These are phyloP conservation scores for Colletotrichum sp. DNA, from an alignment of 2,329 filamentous ascomycete species.

Conservation along the genomic window DNA sequence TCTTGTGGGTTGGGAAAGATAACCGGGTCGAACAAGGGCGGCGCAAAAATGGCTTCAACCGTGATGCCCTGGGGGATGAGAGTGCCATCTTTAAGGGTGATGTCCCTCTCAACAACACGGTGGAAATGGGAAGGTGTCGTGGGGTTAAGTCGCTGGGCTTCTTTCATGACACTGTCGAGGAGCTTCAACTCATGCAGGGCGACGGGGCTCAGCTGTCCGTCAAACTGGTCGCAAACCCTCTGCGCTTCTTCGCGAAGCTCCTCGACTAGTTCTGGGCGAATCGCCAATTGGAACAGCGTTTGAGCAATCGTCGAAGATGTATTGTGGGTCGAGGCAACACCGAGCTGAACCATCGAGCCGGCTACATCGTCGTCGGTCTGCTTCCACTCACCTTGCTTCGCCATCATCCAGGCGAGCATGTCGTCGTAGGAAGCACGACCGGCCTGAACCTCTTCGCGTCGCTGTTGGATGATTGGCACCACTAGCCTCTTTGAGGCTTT, in stretches of 20 bases:
- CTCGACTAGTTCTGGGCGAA: slow-evolving; percentile 52
- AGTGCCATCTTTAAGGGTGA: slow-evolving; percentile 34
- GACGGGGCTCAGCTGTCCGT: slow-evolving; percentile 32
- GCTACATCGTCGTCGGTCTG: slow-evolving; percentile 36
- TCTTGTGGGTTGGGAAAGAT: background rate
- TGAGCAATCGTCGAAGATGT: slow-evolving; percentile 41
- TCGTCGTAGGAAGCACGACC: background rate
- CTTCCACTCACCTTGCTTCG: slow-evolving; percentile 35
- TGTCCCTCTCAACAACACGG: slow-evolving; percentile 49
- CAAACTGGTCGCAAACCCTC: slow-evolving; percentile 34
- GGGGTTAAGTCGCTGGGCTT: slow-evolving; percentile 36
- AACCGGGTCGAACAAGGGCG: background rate
- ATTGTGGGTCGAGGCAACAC: slow-evolving; percentile 53
- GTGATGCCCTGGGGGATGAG: slow-evolving; percentile 26
- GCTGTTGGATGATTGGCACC: background rate
- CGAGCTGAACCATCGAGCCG: slow-evolving; percentile 42
- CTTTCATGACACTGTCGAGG: slow-evolving; percentile 39
- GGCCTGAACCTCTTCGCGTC: background rate
- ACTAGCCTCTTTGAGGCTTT: background rate
- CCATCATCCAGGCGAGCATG: slow-evolving; percentile 38
- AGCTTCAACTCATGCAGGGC: slow-evolving; percentile 35
- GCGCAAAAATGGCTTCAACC: slow-evolving; percentile 37
- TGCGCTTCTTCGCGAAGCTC: slow-evolving; percentile 54
- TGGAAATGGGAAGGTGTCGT: slow-evolving; percentile 6
- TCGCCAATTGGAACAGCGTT: slow-evolving; percentile 54